These are phyloP conservation scores for Cordyceps javanica DNA, from an alignment of 2,329 filamentous ascomycete genomes.

Conservation along the genomic window DNA sequence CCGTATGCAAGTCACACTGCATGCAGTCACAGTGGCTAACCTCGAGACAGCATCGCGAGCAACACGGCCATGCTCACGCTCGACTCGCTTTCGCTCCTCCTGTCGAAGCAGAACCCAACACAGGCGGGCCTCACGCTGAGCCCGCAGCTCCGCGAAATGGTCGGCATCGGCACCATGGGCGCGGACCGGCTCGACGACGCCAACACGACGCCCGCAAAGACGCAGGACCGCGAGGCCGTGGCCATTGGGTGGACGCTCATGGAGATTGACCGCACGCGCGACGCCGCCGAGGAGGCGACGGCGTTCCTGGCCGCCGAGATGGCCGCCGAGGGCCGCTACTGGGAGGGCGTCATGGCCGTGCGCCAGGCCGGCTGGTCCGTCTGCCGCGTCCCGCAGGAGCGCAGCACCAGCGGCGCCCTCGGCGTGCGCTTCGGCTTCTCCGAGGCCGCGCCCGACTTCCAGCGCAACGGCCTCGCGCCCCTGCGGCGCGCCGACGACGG, in stretches of 20 bases:
- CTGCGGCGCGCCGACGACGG: constrained; percentile 71
- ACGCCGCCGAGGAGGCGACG: constrained; percentile 66
- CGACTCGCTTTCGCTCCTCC: constrained; percentile 75
- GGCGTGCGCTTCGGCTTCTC: constrained; percentile 86
- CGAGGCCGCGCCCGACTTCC: constrained; percentile 59
- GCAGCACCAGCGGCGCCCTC: constrained; percentile 50
- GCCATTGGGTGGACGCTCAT: constrained; percentile 71
- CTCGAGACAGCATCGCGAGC: constrained; percentile 25
- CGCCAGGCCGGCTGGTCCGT: constrained; percentile 83
- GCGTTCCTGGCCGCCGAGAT: constrained; percentile 71
- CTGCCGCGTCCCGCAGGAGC: constrained; percentile 67
- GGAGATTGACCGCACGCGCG: constrained; percentile 67
- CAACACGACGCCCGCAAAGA: constrained; percentile 48
- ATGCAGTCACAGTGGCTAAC: neutral
- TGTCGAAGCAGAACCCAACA: constrained; percentile 73
- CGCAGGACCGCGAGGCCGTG: constrained; percentile 50
- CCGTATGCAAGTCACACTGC: too few relatives aligned
- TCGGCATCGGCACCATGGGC: constrained; percentile 70
- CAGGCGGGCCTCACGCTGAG: constrained; percentile 67
- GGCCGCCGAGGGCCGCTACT: constrained; percentile 75
- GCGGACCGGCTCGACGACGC: constrained; percentile 59
- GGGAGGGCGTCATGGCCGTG: constrained; percentile 77
- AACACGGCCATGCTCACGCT: constrained; percentile 64
- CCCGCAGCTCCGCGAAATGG: constrained; percentile 59
- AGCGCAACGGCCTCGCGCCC: constrained; percentile 70